Percentiles rank a stretch among this genome's conserved stretches.
Evolutionary conservation across 1,284 basidiomycete species (phyloP).

Genomic region (Irpex sp.): DNA sequence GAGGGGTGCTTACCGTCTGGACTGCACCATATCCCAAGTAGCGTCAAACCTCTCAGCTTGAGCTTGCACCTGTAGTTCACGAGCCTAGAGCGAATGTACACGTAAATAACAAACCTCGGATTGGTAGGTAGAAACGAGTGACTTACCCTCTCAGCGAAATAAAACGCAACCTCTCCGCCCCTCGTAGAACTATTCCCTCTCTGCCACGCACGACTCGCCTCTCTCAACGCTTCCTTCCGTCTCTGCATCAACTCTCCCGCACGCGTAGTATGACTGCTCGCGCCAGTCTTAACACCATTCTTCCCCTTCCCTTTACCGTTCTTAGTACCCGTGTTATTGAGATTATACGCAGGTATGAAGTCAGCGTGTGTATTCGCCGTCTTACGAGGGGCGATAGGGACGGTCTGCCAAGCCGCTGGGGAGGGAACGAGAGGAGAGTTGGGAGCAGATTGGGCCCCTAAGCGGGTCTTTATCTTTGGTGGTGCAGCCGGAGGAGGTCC

Average conservation of each 20-base stretch:
- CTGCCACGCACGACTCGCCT: conserved; percentile 66
- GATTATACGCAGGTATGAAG: conserved; percentile 53
- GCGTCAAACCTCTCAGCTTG: conserved; percentile 50
- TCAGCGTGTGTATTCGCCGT: conserved; percentile 35
- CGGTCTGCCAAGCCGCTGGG: conserved; percentile 47
- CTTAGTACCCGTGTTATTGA: neutral
- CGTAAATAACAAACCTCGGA: neutral
- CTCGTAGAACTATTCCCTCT: conserved; percentile 46
- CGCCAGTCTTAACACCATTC: conserved; percentile 18
- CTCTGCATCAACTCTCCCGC: conserved; percentile 42
- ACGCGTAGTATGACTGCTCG: conserved; percentile 23
- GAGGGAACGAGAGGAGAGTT: conserved; percentile 8
- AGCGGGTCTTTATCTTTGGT: conserved; percentile 11
- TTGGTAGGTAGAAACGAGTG: neutral
- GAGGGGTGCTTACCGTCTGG: conserved; percentile 43
- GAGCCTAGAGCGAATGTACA: conserved; percentile 37
- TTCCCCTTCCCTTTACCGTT: conserved; percentile 24
- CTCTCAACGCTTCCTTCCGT: conserved; percentile 49
- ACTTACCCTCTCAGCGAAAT: conserved; percentile 58
- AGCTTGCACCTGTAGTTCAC: conserved; percentile 54
- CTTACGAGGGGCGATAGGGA: conserved; percentile 36
- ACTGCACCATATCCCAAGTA: conserved; percentile 52
- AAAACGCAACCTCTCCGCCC: conserved; percentile 64
- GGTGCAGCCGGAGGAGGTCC: conserved; percentile 19
- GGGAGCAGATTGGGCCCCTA: conserved; percentile 9